Evolutionary conservation across 139 green algal species (phyloP), one percentile per base, ranked within the genome.

Genomic region (Yamagishiella unicocca): DNA sequence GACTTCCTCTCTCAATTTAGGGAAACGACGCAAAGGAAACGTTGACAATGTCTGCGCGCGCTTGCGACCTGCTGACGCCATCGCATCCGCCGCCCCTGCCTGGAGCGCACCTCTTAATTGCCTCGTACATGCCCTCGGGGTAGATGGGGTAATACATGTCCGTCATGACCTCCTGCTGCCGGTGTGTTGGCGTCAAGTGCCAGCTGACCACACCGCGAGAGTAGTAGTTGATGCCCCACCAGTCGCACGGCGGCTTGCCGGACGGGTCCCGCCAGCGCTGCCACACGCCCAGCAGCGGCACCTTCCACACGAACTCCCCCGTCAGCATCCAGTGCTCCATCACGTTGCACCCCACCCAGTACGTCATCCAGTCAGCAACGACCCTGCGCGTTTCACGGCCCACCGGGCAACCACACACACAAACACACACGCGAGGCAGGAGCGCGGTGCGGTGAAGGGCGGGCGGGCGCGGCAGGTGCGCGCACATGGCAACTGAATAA

Each of bases 121-220:
- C 87, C 24, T 93, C 25, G 82, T 94, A 96, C 54, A 97, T 88
- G 14, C 95, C 95, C 31, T 91, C 88, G 14, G 94, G 79, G 84
- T 96, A 95, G n/a, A 97, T 88, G 2, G 94, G 90, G 83, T 97
- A 97, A 45, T 92, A 94, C 95, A 98, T 98, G 91, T 98, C 96
- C 0, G 94, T 98, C 95, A 97, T 97, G 4, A 94, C 76, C 87
- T 97, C 96, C 19, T 90, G 90, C 17, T 77, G 64, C 55, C 91
- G 81, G 87, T 84, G 89, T 9, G 55, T 74, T 14, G 96, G 90
- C 68, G 77, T 53, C 42, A 96, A 90, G 67, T 82, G 85, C 90
- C 88, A 92, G 38, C n/a, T 77, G 7, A 92, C 64, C 29, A 82
- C 46, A 43, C 55, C 58, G 58, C 58, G 72, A 9, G 42, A 90